Percentiles rank a stretch among this genome's conserved stretches.
phyloP scores from a whole-genome alignment of 306 rosid genomes.

The Corylus heterophylla region DNA sequence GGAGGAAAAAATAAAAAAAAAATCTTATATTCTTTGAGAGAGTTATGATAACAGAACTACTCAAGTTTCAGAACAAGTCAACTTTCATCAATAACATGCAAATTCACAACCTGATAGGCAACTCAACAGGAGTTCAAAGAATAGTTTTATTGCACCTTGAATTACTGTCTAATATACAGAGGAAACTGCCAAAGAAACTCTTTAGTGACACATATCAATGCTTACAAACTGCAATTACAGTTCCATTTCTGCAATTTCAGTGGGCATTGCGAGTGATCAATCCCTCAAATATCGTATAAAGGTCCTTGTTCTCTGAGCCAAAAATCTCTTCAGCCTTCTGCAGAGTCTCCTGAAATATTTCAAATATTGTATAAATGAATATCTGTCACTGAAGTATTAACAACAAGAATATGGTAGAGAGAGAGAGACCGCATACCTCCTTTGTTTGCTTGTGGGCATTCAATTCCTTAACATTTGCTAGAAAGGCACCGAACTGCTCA shows the following conservation, averaged over 20 bases:
- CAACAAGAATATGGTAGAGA: neutral
- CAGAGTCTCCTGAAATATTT: constrained; percentile 74
- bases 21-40: too few species aligned
- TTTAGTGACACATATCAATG: neutral
- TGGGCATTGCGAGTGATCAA: constrained; percentile 76
- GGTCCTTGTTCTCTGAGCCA: constrained; percentile 89
- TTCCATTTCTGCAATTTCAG: constrained; percentile 26
- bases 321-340: constrained; percentile 87
- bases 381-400: neutral
- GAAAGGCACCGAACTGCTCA: constrained; percentile 94
- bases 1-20: too few species aligned
- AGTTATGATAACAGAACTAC: too few species aligned
- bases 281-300: constrained; percentile 78
- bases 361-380: neutral
- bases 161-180: constrained; percentile 18
- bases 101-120: constrained; percentile 21
- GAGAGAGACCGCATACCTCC: constrained; percentile 50
- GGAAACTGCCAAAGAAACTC: constrained; percentile 19
- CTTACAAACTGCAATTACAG: constrained; percentile 25
- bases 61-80: constrained; percentile 17
- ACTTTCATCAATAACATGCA: neutral
- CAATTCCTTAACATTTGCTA: constrained; percentile 89
- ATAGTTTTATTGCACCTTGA: constrained; percentile 32
- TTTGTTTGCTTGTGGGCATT: constrained; percentile 87
- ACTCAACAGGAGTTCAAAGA: constrained; percentile 34